Base-by-base conservation (phyloP, 2,329 filamentous ascomycete species). In the Plectosphaerella sp. region DNA sequence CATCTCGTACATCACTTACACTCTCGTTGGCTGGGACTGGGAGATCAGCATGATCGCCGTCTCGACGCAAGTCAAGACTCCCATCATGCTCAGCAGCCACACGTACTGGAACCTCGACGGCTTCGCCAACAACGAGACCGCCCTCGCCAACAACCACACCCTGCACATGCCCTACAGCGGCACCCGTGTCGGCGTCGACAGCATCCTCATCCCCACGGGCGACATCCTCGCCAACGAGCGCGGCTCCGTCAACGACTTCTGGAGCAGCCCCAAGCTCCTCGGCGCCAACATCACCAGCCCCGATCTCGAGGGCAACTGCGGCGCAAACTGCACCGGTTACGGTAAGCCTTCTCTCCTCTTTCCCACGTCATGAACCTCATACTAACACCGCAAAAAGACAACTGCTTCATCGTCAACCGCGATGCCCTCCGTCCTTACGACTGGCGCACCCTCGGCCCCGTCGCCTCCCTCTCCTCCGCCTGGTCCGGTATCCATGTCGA, bases 401-500 rank as follows among this genome's bases (percentile, higher is more conserved):
- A 75, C 57, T 88, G 84, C 77, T 91, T 78, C 71, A 71, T 87
- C 47, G 77, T 88, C 62, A 86, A 86, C 72, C 83, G 87, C 48
- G 76, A 71, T 1, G 72, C 78, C 47, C 68, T 77, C 22, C 79
- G 75, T 1, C 68, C 77, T 2, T 84, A 80, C 63, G 78, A 88
- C 72, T 90, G 87, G 88, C 79, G 77, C 50, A 75, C 68, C 1
- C 69, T 75, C 42, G 72, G 74, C 20, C 86, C 81, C 36, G 78
- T 86, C 2, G 84, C 91, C 0, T 82, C 80, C 8, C 73, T 96
- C 25, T 83, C 83, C 3, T 88, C 86, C 37, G 76, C 80, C 5
- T 91, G 83, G 80, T 91, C 88, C 0, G 92, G 92, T 47, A 96
- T 97, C 67, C 83, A 84, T 65, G 65, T 97, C 52, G 88, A 96